Percentiles rank a stretch among this genome's conserved stretches.
Conservation (phyloP, 2,329 filamentous ascomycete genomes). For the Colletotrichum paranaense region DNA sequence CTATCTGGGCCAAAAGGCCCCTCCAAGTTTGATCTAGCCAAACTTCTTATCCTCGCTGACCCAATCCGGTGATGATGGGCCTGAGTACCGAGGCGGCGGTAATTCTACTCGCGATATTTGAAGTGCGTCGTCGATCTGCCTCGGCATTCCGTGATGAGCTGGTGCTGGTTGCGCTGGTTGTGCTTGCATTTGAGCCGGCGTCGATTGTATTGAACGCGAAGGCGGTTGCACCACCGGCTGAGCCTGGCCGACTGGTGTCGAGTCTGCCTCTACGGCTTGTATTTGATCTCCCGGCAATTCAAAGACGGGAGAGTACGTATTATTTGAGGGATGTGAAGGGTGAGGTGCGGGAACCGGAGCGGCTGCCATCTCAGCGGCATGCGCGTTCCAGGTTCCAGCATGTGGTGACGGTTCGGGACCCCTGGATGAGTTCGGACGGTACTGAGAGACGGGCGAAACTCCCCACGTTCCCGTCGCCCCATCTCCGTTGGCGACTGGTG, state of each 20-base stretch:
- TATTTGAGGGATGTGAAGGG: conserved; percentile 1
- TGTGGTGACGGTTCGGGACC: conserved; percentile 4
- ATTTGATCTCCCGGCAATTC: conserved; percentile 29
- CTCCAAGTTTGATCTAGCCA: conserved; percentile 2
- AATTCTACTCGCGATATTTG: conserved; percentile 34
- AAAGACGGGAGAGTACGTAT: conserved; percentile 21
- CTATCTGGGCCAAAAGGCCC: conserved; percentile 16
- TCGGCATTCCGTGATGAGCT: conserved; percentile 18
- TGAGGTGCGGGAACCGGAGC: not conserved
- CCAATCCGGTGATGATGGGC: conserved; percentile 21
- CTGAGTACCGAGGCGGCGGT: conserved; percentile 28
- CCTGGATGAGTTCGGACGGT: not conserved
- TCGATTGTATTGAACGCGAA: conserved; percentile 27
- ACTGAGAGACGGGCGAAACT: conserved; percentile 26
- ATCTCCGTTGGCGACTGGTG: conserved; percentile 9
- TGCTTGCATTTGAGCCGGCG: conserved; percentile 1
- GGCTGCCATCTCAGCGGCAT: not conserved
- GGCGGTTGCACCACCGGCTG: conserved; percentile 1
- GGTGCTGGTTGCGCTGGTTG: conserved; percentile 14
- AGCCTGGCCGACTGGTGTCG: conserved; percentile 21
- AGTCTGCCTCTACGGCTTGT: conserved; percentile 31
- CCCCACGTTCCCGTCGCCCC: conserved; percentile 23
- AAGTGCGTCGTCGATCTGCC: conserved; percentile 28
- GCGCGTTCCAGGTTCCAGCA: conserved; percentile 22
- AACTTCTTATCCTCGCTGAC: conserved; percentile 30